Evolutionary conservation across 164 flowering plant genomes (phyloP).

Genomic region (Cinnamomum micranthum): DNA sequence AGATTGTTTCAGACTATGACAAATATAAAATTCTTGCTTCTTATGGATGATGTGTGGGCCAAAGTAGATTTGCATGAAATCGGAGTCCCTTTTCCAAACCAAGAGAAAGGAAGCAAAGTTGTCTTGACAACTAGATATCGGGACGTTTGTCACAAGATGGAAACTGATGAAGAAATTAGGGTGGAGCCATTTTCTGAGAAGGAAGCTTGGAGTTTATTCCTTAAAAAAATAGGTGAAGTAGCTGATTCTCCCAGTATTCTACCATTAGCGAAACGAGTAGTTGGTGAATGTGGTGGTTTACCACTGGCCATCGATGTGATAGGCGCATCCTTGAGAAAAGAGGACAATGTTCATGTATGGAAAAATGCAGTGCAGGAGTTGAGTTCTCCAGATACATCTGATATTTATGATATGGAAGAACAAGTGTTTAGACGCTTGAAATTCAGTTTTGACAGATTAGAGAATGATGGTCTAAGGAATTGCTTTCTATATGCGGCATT

Average conservation of each 20-base stretch:
- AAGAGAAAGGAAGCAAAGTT: slow-evolving; percentile 15
- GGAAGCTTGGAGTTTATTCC: slow-evolving; percentile 28
- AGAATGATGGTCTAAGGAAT: neutral
- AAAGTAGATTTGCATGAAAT: too few species aligned
- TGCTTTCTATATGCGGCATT: neutral
- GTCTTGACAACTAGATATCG: slow-evolving; percentile 16
- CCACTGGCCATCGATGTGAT: slow-evolving; percentile 13
- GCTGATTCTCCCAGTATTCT: neutral
- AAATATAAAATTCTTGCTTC: slow-evolving; percentile 22
- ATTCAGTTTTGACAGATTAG: slow-evolving; percentile 14
- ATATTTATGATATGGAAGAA: slow-evolving; percentile 10
- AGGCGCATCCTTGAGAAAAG: slow-evolving; percentile 14
- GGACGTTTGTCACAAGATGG: slow-evolving; percentile 11
- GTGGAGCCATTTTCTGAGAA: slow-evolving; percentile 12
- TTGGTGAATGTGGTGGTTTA: slow-evolving; percentile 17
- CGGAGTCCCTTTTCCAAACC: neutral
- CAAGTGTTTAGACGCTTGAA: slow-evolving; percentile 8
- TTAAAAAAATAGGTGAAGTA: slow-evolving; percentile 8
- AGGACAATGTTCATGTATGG: slow-evolving; percentile 10
- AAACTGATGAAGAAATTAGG: slow-evolving; percentile 1
- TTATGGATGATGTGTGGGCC: slow-evolving; percentile 10
- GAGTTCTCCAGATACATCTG: neutral
- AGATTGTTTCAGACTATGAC: slow-evolving; percentile 9
- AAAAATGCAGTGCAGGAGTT: slow-evolving; percentile 8
- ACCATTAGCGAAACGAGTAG: slow-evolving; percentile 2